Base-by-base conservation (phyloP, 306 rosid genomes). In the Pyrus bretschneideri region DNA sequence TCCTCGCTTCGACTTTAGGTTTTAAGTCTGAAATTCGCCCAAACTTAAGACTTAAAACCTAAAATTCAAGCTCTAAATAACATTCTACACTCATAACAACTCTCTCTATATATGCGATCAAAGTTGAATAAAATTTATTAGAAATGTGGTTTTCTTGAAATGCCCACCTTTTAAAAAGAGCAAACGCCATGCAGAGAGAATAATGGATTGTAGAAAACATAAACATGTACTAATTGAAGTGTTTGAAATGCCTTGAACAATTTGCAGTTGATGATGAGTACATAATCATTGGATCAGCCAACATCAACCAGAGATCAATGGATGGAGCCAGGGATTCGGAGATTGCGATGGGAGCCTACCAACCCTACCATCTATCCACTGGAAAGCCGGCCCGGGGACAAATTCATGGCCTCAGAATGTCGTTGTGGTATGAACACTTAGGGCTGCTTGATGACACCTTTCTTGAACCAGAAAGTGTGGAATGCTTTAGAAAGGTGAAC, bases 271-370 rank as follows among this genome's bases (percentile, higher is more conserved):
- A 87, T 33, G 89, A 87, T 55, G 88, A 87, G 29, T 87, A 85
- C 81, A 80, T 87, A 68, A 85, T 87, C 55, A 70, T 83, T 23
- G 90, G 88, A 76, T 87, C 88, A 1, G 86, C 90, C 19, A 86
- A 86, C 82, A 84, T 86, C 67, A 86, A 86, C 55, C 90, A 86
- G 57, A 79, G 90, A 59, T 86, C 90, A 29, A 86, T 86, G 88
- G 88, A 86, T 68, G 90, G 90, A 10, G 82, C 79, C 2, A 64
- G 90, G 72, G 90, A 86, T 57, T 46, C 90, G 0, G 90, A 86
- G 81, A 86, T 86, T 31, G 87, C 86, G 45, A 85, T 87, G 87
- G 91, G 91, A 49, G 87, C 82, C 64, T 85, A 69, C 79, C 89
- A 87, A 69, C 91, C 91, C 19, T n/a, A 74, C 60, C 86, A 85